Evolutionary conservation across 768 basidiomycete species (phyloP).

Genomic region (Gelatoporia subvermispora): DNA sequence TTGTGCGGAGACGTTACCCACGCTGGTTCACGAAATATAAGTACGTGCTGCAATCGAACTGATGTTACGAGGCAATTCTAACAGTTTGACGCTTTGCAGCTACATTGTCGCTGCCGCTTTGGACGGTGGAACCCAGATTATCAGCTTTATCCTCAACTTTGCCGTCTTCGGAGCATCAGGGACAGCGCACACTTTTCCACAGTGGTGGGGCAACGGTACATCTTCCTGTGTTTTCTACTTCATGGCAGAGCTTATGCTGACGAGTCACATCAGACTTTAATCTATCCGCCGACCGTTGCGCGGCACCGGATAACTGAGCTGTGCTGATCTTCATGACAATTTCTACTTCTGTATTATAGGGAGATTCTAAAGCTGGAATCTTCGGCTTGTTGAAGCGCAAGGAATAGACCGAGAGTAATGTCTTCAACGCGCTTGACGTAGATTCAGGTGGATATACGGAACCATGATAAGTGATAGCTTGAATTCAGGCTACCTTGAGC

Average conservation of each 20-base stretch:
- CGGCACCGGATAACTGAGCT: conserved; percentile 11
- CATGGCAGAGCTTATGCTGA: not conserved
- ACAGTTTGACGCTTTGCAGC: conserved; percentile 13
- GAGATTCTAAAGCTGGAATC: too few species aligned
- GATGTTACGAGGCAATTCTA: not conserved
- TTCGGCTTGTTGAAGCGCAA: too few species aligned
- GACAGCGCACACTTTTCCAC: conserved; percentile 21
- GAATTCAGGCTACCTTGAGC: too few species aligned
- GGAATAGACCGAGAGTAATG: too few species aligned
- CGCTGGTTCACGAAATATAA: conserved; percentile 29
- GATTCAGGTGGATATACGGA: too few species aligned
- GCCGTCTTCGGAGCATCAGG: conserved; percentile 26
- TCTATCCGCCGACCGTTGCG: conserved; percentile 22
- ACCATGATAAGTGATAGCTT: too few species aligned
- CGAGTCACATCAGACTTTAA: conserved; percentile 8
- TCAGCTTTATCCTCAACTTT: conserved; percentile 32
- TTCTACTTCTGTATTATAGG: too few species aligned
- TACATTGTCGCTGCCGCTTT: conserved; percentile 37
- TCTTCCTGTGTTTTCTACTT: not conserved
- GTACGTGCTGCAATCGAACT: not conserved
- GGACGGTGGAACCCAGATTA: conserved; percentile 35
- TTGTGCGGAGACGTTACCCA: conserved; percentile 33
- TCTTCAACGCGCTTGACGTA: too few species aligned
- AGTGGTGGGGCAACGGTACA: conserved; percentile 24
- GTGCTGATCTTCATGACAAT: not conserved